Evolutionary conservation across 2,329 filamentous ascomycete species (phyloP), one percentile per base, ranked within the genome.

Genomic region (Tolypocladium capitatum): DNA sequence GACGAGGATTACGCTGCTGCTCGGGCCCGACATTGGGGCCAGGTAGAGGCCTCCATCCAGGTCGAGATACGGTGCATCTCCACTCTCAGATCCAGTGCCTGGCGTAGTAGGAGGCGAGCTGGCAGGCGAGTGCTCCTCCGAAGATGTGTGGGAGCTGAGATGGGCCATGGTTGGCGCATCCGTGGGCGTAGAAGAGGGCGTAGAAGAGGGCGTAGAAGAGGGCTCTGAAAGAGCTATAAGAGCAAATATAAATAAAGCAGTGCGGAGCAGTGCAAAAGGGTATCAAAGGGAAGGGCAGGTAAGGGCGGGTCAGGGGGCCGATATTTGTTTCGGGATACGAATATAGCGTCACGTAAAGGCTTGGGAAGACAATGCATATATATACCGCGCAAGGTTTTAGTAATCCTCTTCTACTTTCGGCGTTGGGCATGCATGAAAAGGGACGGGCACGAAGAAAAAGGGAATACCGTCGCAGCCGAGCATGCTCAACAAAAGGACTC

Each of bases 1-100:
- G 28, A 78, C 74, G 55, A 77, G 60, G 47, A 68, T 66, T 49
- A 66, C 65, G 11, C 27, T 34, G n/a, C 40, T 21, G 34, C 14
- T 36, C 14, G 43, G 28, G 1, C 13, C 44, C 3, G 42, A 36
- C 13, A 18, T 36, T n/a, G 24, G n/a, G 5, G 44, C 20, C 44
- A 32, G 7, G 16, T 27, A 46, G n/a, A 28, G 8, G 14, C 34
- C 44, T 5, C 34, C 44, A 14, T 46, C n/a, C 3, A 46, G 44
- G n/a, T 27, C 27, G 21, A 46, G 44, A 18, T 28, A 13, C 1
- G 44, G 44, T 5, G 34, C 43, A 28, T 49, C 46, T 18, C 53
- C 55, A 44, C 55, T 50, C 18, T 55, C 53, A 5, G 53, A 53
- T 7, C 51, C 50, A 14, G 40, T 47, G 14, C 47, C 49, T 2